Evolutionary conservation across 768 basidiomycete genomes (phyloP), one percentile per base, ranked within the genome.

Genomic region (Pleurotus tuber-regium): DNA sequence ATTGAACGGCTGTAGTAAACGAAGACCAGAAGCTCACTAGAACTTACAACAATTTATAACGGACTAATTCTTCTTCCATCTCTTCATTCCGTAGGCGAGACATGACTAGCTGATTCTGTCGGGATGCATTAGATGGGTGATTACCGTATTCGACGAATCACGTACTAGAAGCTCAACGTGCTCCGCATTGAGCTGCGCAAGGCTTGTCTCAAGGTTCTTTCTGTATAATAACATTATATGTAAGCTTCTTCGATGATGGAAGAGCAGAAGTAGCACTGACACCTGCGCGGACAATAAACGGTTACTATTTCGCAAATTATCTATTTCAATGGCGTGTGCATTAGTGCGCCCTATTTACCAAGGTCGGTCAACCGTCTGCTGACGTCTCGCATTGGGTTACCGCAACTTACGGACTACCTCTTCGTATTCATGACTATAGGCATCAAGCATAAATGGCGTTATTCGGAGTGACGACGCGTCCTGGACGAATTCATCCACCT

Each of bases 391-490:
- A n/a, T n/a, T n/a, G n/a, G n/a, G 36, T 9, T 30, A 38, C 16
- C 38, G 23, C 23, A 6, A 59, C 70, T 55, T 66, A 78, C 79
- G 56, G 53, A 90, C 70, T 49, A 84, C 69, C 52, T 96, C 94
- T 56, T 90, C 84, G 63, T 93, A 96, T 70, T 97, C 94, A 49
- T 84, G 88, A 26, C 86, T 81, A 63, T 91, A 96, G 16, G 83
- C 78, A 61, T 98, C 96, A 33, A 98, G 75, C 92, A 95, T 93
- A 70, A 98, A 95, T 0, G 97, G 92, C 3, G 95, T 97, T 57
- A 99, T 92, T 55, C 80, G 79, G 59, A 97, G 70, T 18, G 84
- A 82, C 53, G 91, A 83, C 6, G 95, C 89, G 61, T 98, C 94
- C 51, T 83, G 77, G 4, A 98, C 87, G 66, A 98, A 95, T 38